phyloP scores from a whole-genome alignment of 306 rosid genomes.

The Alnus rubra region DNA sequence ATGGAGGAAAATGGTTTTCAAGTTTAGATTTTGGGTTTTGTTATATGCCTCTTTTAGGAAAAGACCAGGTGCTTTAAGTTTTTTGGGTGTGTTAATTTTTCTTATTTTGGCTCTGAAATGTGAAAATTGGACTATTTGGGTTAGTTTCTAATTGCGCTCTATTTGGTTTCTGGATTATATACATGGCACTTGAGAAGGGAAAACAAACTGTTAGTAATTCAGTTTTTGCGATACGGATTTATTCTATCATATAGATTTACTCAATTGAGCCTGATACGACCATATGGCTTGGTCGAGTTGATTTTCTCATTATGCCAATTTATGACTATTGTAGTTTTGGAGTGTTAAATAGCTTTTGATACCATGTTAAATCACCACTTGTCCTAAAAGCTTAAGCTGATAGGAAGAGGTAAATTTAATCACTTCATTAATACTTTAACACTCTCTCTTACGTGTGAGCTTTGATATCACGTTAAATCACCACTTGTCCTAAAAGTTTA shows the following conservation, averaged over 20 bases:
- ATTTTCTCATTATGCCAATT: background rate
- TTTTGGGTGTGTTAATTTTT: background rate
- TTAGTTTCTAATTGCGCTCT: no score
- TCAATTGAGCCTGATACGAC: background rate
- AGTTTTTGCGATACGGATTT: background rate
- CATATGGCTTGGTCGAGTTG: background rate
- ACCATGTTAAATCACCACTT: no score
- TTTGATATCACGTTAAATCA: no score
- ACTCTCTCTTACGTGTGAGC: no score
- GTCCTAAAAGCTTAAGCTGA: no score
- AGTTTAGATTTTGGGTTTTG: background rate
- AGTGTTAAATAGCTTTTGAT: no score
- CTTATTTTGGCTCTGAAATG: background rate
- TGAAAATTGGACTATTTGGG: background rate
- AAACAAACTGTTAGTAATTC: background rate
- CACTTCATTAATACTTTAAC: no score
- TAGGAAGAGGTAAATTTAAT: no score
- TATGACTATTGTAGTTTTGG: background rate
- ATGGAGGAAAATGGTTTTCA: background rate
- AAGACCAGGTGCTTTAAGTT: background rate
- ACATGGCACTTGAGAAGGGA: background rate
- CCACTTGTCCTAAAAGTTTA: no score
- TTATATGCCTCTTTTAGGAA: background rate
- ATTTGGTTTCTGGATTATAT: background rate
- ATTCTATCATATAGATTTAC: background rate